These are phyloP conservation scores for Populus alba DNA, from an alignment of 345 rosid genomes.

Conservation along the genomic window DNA sequence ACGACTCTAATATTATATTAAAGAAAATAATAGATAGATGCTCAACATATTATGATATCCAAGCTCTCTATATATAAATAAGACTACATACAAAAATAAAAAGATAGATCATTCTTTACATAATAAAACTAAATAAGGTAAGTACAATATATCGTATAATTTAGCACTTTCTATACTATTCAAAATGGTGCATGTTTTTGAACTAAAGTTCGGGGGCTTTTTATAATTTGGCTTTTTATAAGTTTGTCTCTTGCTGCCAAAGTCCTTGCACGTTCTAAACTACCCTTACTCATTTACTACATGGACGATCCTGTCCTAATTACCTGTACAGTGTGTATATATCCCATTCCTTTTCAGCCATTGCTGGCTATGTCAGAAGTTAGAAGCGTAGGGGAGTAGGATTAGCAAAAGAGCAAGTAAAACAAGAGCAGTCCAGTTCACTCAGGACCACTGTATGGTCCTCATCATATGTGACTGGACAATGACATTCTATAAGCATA, in stretches of 20 bases:
- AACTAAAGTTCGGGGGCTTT: too few species aligned
- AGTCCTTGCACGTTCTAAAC: constrained; percentile 1
- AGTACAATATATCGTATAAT: too few species aligned
- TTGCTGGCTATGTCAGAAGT: constrained; percentile 1
- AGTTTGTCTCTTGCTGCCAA: neutral
- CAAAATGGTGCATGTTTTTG: too few species aligned
- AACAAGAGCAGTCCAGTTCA: neutral
- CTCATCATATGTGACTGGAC: neutral
- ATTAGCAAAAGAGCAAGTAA: neutral
- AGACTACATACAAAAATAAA: too few species aligned
- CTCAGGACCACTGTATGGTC: constrained; percentile 4
- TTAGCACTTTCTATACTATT: too few species aligned
- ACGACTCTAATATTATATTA: too few species aligned
- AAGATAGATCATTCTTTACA: too few species aligned
- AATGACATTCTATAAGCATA: neutral
- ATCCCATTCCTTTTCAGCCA: neutral
- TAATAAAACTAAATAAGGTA: too few species aligned
- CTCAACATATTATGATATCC: too few species aligned
- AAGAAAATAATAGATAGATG: too few species aligned
- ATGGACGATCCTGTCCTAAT: constrained; percentile 1
- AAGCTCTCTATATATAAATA: too few species aligned
- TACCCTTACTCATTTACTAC: neutral
- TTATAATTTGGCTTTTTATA: too few species aligned
- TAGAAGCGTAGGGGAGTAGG: neutral
- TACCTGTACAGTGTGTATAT: neutral